Evolutionary conservation across 768 basidiomycete genomes (phyloP), one percentile per base, ranked within the genome.

Genomic region (Rubroboletus satanas): DNA sequence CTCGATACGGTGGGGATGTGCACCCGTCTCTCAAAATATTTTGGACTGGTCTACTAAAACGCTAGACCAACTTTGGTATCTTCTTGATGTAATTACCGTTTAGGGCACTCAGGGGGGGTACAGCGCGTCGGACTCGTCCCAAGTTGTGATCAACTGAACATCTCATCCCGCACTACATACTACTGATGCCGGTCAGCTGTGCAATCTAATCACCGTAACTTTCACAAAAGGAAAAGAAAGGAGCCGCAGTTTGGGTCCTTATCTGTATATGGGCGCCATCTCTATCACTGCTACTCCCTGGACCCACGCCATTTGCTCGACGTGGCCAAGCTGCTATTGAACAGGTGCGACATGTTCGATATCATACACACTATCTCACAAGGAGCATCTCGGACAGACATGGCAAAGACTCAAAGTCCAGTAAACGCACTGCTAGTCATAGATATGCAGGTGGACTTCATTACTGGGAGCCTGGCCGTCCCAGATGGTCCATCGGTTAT

Each of bases 361-460:
- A 38, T 12, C 43, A 18, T 10, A 6, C 14, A 39, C 3, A 0
- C 18, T n/a, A 28, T 47, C 41, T 55, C 18, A 53, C 44, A 43
- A 33, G 32, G 33, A 47, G 7, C 35, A 5, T 15, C 43, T 36
- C n/a, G 28, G 43, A 46, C 37, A 57, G 62, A 55, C 45, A 70
- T 68, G 66, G 21, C 55, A 7, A n/a, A 39, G 23, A 42, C 33
- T 21, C 41, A 11, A 18, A 39, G 21, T 28, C 32, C 57, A 10
- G 53, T 65, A 5, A 61, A 71, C 32, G 89, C 85, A 1, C 76
- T 92, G 21, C 64, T 91, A 49, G 78, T 92, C 51, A 74, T 93
- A 36, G 91, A 93, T 65, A 79, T 90, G 69, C 92, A 95, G 67
- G 80, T 89, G 64, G 92, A 95, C 68, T 95, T 95, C 62, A 79